These are phyloP conservation scores for Penicillium crystallinum DNA, from an alignment of 495 filamentous ascomycete species.

Conservation along the genomic window DNA sequence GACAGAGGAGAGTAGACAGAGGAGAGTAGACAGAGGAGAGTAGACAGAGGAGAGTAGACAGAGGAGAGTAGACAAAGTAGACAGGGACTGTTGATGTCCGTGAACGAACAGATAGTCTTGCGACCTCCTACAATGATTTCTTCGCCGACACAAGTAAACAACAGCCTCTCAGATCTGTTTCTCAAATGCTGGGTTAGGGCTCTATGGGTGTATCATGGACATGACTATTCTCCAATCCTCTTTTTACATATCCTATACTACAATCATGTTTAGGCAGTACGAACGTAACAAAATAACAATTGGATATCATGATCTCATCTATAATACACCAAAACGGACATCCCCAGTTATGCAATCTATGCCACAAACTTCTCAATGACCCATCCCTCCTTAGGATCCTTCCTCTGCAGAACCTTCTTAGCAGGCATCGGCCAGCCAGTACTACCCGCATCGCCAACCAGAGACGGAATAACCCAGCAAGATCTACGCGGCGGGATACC, in stretches of 20 bases:
- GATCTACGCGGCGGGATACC: constrained; percentile 55
- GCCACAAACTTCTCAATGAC: constrained; percentile 59
- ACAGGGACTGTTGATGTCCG: too few species aligned
- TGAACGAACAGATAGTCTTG: too few species aligned
- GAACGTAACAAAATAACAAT: neutral
- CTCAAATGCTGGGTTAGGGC: too few species aligned
- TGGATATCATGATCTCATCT: constrained; percentile 28
- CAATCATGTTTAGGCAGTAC: neutral
- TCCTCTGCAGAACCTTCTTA: constrained; percentile 75
- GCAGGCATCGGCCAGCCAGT: constrained; percentile 82
- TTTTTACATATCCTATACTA: neutral
- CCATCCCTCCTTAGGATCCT: constrained; percentile 69
- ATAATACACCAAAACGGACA: constrained; percentile 13
- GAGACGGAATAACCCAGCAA: constrained; percentile 74
- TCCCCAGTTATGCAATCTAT: constrained; percentile 7
- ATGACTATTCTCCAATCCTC: neutral
- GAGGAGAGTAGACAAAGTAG: too few species aligned
- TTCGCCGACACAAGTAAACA: too few species aligned
- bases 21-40: too few species aligned
- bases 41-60: too few species aligned
- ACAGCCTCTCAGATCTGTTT: too few species aligned
- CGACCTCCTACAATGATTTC: too few species aligned
- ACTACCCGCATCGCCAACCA: constrained; percentile 60
- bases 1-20: too few species aligned
- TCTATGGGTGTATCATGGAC: neutral